Percentiles rank a stretch among this genome's conserved stretches.
Conservation (phyloP, 495 filamentous ascomycete genomes). For the Jackrogersella multiformis region DNA sequence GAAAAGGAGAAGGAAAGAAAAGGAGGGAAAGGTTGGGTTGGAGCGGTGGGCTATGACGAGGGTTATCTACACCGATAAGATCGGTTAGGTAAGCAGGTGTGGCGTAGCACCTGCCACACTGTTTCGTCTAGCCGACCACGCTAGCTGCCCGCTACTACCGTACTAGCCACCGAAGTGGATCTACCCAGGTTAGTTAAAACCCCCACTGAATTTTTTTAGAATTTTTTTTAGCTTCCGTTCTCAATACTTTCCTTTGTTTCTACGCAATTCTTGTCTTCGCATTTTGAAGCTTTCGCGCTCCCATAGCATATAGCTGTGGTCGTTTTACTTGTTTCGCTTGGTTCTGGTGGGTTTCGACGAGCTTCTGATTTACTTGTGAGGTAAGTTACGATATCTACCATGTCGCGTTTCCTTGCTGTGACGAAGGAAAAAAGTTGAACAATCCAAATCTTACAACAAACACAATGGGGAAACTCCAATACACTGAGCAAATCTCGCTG, state of each 20-base stretch:
- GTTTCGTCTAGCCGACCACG: background rate
- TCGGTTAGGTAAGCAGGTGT: conserved; percentile 35
- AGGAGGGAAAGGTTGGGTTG: too few species aligned
- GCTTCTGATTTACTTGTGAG: conserved; percentile 17
- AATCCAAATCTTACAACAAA: conserved; percentile 83
- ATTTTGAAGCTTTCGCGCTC: background rate
- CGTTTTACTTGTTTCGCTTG: background rate
- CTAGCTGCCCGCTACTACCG: background rate
- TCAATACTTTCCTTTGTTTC: conserved; percentile 29
- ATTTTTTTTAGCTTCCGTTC: conserved; percentile 18
- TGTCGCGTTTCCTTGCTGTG: conserved; percentile 56
- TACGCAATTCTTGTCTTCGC: conserved; percentile 2
- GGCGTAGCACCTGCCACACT: conserved; percentile 29
- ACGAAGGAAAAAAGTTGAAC: conserved; percentile 66
- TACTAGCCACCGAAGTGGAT: conserved; percentile 6
- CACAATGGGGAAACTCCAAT: conserved; percentile 75
- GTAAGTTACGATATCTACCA: conserved; percentile 33
- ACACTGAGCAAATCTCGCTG: conserved; percentile 65
- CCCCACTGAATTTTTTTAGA: conserved; percentile 31
- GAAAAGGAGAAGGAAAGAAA: conserved; percentile 5
- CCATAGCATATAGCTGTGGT: background rate
- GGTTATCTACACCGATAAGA: conserved; percentile 31
- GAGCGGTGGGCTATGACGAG: conserved; percentile 18
- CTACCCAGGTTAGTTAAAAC: too few species aligned
- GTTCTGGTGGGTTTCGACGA: background rate